phyloP scores from a whole-genome alignment of 1,139 yeast genomes.

The Blastobotrys illinoisensis region DNA sequence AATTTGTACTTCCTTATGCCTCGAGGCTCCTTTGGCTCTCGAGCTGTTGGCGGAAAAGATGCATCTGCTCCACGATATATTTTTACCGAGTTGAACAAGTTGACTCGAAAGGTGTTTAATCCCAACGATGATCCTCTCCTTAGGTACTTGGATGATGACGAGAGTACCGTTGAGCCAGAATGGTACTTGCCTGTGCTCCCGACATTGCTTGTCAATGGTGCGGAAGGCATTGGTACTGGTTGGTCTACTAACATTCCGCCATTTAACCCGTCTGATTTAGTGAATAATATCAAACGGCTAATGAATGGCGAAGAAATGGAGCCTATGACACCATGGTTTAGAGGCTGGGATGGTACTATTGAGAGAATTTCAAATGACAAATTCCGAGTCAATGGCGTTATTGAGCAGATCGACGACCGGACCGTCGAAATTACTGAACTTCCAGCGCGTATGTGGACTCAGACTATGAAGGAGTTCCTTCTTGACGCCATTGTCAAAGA shows the following conservation, averaged over 20 bases:
- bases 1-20: conserved; percentile 82
- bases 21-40: conserved; percentile 93
- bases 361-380: conserved; percentile 56
- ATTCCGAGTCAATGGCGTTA: conserved; percentile 70
- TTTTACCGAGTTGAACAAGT: conserved; percentile 72
- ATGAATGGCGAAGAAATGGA: conserved; percentile 68
- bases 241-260: conserved; percentile 96
- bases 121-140: conserved; percentile 76
- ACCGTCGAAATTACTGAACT: conserved; percentile 87
- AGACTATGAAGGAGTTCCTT: conserved; percentile 78
- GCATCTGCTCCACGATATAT: conserved; percentile 98
- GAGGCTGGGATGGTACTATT: conserved; percentile 89
- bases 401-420: conserved; percentile 73
- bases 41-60: conserved; percentile 98
- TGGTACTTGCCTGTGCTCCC: conserved; percentile 94
- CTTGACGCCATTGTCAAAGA: conserved; percentile 51
- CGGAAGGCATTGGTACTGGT: conserved; percentile 99
- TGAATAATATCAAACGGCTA: conserved; percentile 61
- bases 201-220: conserved; percentile 87
- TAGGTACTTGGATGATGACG: conserved; percentile 86
- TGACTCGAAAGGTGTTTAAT: conserved; percentile 73
- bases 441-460: conserved; percentile 92
- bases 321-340: conserved; percentile 89
- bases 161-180: conserved; percentile 89
- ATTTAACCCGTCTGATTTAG: conserved; percentile 81